Evolutionary conservation across 345 rosid genomes (phyloP), one percentile per base, ranked within the genome.

Genomic region (Eutrema yunnanense): DNA sequence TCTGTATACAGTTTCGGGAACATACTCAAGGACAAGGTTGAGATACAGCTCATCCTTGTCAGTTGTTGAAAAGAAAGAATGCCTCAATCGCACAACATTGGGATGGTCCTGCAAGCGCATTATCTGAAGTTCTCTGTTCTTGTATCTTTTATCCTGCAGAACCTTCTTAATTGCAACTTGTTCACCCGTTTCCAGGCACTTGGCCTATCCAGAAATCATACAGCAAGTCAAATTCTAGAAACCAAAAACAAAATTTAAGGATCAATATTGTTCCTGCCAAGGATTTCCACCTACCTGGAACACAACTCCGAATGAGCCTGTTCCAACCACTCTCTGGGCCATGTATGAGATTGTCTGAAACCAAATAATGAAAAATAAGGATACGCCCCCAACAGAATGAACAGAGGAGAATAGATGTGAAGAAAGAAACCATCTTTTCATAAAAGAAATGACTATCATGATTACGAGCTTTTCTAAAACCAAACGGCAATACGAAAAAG

Each of bases 111-210:
- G 94, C 44, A 85, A 16, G 26, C 90, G 97, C 97, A 95, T 90
- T 67, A 95, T 85, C 83, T 95, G 98, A 72, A 95, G 98, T 81
- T 95, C 99, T 69, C 99, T 87, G 67, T 95, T 95, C 82, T 95
- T 95, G 88, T 90, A 95, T 84, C 97, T 88, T 84, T 85, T 95
- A 80, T 95, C 99, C 76, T 95, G 97, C 72, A 95, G 87, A 79
- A 95, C 99, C 82, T 95, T 95, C 86, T 95, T 95, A 51, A 95
- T 95, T 68, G 99, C 98, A 72, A 95, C 96, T 54, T 85, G 84
- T 69, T 92, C 99, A 68, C 96, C 98, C 47, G 96, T 90, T 88
- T 95, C 99, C 69, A 91, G 79, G 62, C 99, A 95, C 78, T 92
- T 95, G 22, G 99, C 99, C 99, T 95, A 85, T 78, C 68, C 34